These are phyloP conservation scores for Scleroderma bovista DNA, from an alignment of 768 basidiomycete genomes.

Conservation along the genomic window DNA sequence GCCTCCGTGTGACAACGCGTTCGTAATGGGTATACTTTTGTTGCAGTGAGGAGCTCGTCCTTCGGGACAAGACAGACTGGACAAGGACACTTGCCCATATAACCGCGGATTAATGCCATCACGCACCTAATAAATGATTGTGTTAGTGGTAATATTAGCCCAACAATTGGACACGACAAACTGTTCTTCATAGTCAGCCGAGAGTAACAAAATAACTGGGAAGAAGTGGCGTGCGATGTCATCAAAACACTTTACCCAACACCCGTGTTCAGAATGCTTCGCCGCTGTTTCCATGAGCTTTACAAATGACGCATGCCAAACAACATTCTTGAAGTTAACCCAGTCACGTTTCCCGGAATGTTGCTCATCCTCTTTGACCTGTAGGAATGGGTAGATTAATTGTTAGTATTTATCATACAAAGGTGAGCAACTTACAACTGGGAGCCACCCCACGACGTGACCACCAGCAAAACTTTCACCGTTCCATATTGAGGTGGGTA, in stretches of 20 bases:
- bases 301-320: constrained; percentile 7
- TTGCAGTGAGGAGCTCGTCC: not conserved
- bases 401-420: not conserved
- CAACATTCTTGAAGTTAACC: constrained; percentile 8
- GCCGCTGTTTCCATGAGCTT: constrained; percentile 1
- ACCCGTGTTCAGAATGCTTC: not conserved
- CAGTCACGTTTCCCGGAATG: not conserved
- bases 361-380: constrained; percentile 3
- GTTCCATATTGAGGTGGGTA: constrained; percentile 30
- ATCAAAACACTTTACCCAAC: constrained; percentile 24
- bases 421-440: constrained; percentile 23
- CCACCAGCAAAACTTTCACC: constrained; percentile 22
- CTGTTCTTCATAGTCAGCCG: constrained; percentile 43
- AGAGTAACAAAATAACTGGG: constrained; percentile 32
- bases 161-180: constrained; percentile 28
- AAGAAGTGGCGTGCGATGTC: constrained; percentile 23
- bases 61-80: not conserved
- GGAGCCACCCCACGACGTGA: constrained; percentile 36
- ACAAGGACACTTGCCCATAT: constrained; percentile 20
- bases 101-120: constrained; percentile 23
- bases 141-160: constrained; percentile 5
- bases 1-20: not conserved
- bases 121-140: constrained; percentile 19
- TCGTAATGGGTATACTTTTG: not conserved
- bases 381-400: not conserved